A percentile compares a stretch with the other conserved stretches of the same genome.
Evolutionary conservation across 345 rosid species (phyloP).

Genomic region (Leavenworthia alabamica): DNA sequence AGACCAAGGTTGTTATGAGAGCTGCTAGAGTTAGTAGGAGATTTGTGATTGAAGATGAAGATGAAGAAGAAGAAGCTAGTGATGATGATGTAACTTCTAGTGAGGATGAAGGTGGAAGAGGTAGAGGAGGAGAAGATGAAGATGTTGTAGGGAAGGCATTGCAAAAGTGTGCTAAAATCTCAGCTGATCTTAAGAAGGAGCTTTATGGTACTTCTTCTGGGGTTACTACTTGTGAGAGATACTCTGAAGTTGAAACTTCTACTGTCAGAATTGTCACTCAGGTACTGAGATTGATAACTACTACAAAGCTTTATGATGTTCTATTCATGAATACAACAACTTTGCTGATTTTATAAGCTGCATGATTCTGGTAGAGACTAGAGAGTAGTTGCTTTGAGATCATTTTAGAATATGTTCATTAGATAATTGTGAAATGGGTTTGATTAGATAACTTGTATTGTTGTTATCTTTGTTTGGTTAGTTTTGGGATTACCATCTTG

Average conservation of each 20-base stretch:
- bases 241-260: conserved; percentile 79
- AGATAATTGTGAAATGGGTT: not conserved
- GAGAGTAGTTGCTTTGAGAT: conserved; percentile 1
- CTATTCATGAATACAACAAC: not conserved
- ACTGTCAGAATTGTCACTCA: conserved; percentile 78
- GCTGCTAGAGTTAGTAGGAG: conserved; percentile 54
- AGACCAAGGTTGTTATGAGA: conserved; percentile 23
- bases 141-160: conserved; percentile 87
- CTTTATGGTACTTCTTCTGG: conserved; percentile 62
- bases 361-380: not conserved
- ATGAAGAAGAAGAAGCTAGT: conserved; percentile 35
- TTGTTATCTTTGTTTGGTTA: not conserved
- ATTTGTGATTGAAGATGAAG: conserved; percentile 71
- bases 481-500: not conserved
- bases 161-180: conserved; percentile 81
- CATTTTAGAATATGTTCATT: not conserved
- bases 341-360: not conserved
- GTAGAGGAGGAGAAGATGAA: conserved; percentile 34
- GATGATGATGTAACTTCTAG: conserved; percentile 43
- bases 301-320: not conserved
- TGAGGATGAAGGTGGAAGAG: conserved; percentile 35
- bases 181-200: conserved; percentile 64
- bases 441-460: not conserved
- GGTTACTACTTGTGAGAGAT: conserved; percentile 52
- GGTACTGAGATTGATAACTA: conserved; percentile 38